These are phyloP conservation scores for Conticribra weissflogii DNA, from an alignment of 108 stramenopile genomes.

Conservation along the genomic window DNA sequence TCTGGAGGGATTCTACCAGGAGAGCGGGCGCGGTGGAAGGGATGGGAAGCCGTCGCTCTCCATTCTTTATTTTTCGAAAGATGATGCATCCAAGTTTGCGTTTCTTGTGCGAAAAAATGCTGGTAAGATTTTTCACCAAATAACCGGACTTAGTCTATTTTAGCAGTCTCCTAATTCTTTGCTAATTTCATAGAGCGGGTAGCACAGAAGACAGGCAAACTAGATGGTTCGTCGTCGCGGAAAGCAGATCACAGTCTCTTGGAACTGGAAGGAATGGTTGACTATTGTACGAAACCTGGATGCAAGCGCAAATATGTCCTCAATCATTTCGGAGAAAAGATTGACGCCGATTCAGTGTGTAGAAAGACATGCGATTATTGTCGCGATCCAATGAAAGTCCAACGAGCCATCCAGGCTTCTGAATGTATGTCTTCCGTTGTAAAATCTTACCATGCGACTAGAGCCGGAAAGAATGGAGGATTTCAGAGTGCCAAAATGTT, in stretches of 20 bases:
- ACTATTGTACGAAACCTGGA: slow-evolving; percentile 65
- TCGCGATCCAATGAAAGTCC: slow-evolving; percentile 54
- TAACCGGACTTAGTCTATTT: too few species aligned
- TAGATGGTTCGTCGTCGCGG: slow-evolving; percentile 25
- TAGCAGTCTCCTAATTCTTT: neutral
- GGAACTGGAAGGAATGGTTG: slow-evolving; percentile 70
- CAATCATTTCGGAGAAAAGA: slow-evolving; percentile 76
- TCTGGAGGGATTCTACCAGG: slow-evolving; percentile 91
- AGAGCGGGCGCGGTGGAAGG: slow-evolving; percentile 87
- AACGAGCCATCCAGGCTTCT: slow-evolving; percentile 45
- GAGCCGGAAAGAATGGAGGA: slow-evolving; percentile 10
- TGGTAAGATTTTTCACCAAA: neutral
- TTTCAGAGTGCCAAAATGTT: slow-evolving; percentile 14
- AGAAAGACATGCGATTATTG: slow-evolving; percentile 82
- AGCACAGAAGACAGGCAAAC: slow-evolving; percentile 26
- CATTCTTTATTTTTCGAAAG: slow-evolving; percentile 78
- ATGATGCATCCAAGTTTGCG: slow-evolving; percentile 75
- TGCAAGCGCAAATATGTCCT: slow-evolving; percentile 79
- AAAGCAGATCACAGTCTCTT: slow-evolving; percentile 46
- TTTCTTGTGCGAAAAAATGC: slow-evolving; percentile 60
- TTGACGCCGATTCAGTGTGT: slow-evolving; percentile 58
- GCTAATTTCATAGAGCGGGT: slow-evolving; percentile 8
- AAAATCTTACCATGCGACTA: slow-evolving; percentile 21
- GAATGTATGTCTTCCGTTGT: slow-evolving; percentile 41
- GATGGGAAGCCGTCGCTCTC: slow-evolving; percentile 82